phyloP scores from a whole-genome alignment of 495 filamentous ascomycete genomes.

The Podospora pseudocomata region DNA sequence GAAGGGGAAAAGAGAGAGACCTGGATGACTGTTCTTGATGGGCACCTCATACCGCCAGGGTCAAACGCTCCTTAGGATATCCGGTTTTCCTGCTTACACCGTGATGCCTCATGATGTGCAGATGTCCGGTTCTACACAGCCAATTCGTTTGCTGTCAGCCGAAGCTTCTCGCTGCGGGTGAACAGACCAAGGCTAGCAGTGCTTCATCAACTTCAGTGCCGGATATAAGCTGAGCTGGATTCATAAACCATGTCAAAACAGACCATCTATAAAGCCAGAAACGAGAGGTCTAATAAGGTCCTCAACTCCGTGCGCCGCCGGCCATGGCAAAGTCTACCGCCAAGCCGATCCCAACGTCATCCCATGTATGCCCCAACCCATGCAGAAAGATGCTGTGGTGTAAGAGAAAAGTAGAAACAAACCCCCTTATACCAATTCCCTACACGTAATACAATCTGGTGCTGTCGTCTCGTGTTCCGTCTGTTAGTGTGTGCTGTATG shows the following conservation, averaged over 20 bases:
- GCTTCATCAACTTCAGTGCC: too few relatives aligned
- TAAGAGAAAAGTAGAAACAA: background rate
- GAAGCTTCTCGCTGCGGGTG: background rate
- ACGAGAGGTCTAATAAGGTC: background rate
- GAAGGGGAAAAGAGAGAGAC: too few relatives aligned
- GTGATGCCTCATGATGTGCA: too few relatives aligned
- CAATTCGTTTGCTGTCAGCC: too few relatives aligned
- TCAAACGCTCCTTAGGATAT: too few relatives aligned
- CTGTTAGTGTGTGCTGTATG: background rate
- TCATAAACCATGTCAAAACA: background rate
- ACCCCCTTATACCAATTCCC: background rate
- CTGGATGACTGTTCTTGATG: too few relatives aligned
- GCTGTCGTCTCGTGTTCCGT: background rate
- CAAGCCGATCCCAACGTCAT: conserved; percentile 4
- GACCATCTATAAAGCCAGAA: background rate
- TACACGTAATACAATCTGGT: background rate
- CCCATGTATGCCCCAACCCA: background rate
- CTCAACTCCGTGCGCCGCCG: conserved; percentile 16
- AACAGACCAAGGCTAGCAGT: background rate
- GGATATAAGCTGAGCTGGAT: background rate
- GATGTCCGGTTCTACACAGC: background rate
- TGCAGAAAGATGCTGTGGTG: background rate
- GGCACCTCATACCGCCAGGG: too few relatives aligned
- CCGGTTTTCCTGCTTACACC: too few relatives aligned
- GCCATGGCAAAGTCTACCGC: background rate